Percentiles rank a stretch among this genome's conserved stretches.
Evolutionary conservation across 2,329 filamentous ascomycete species (phyloP).

Genomic region (Mycosphaerelloides madeirae): DNA sequence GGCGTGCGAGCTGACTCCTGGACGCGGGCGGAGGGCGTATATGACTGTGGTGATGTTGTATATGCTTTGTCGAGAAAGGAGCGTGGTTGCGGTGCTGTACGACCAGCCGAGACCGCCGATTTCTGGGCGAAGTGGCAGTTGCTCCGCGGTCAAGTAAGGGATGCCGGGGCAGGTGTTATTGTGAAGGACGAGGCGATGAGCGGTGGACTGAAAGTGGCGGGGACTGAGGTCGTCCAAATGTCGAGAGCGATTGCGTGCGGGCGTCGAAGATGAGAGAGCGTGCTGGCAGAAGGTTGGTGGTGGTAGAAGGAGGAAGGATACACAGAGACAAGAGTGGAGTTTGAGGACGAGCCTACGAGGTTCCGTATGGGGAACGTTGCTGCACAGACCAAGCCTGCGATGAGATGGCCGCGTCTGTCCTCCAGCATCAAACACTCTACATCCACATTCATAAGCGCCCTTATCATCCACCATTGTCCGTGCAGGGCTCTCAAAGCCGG

Average conservation of each 20-base stretch:
- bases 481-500: too few species aligned
- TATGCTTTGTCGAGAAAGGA: background rate
- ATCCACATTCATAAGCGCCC: too few species aligned
- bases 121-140: background rate
- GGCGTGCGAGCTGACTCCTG: background rate
- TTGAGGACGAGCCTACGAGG: too few species aligned
- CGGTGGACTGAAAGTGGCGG: background rate
- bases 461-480: too few species aligned
- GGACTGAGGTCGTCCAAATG: too few species aligned
- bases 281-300: too few species aligned
- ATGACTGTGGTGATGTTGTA: background rate
- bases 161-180: background rate
- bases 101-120: slow-evolving; percentile 3
- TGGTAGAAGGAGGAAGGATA: background rate
- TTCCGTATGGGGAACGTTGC: too few species aligned
- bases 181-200: background rate
- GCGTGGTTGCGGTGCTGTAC: background rate
- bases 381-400: too few species aligned
- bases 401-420: too few species aligned
- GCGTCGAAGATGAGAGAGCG: background rate
- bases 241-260: background rate
- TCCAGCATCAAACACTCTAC: too few species aligned
- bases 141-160: slow-evolving; percentile 2
- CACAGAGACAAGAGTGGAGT: background rate
- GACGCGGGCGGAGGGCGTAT: background rate